Evolutionary conservation across 306 rosid genomes (phyloP).

Genomic region (Glycine tomentella): DNA sequence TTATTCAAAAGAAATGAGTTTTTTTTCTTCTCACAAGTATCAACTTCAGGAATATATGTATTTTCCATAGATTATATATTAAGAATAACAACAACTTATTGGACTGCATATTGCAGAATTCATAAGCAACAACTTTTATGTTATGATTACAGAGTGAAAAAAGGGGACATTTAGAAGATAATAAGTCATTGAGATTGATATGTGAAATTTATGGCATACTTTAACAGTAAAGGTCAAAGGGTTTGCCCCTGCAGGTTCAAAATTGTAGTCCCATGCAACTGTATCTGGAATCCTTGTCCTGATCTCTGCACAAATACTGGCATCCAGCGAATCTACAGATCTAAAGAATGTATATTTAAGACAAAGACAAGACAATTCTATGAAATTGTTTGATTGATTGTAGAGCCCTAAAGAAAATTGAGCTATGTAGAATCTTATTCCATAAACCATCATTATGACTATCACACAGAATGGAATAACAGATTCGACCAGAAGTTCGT

Average conservation of each 20-base stretch:
- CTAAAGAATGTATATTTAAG: too few species aligned
- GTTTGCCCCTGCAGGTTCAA: conserved; percentile 87
- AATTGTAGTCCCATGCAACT: conserved; percentile 87
- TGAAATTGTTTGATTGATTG: too few species aligned
- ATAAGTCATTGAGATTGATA: conserved; percentile 5
- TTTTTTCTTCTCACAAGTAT: background rate
- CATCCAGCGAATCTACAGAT: conserved; percentile 80
- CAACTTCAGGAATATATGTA: background rate
- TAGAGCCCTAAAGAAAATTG: too few species aligned
- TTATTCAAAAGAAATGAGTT: background rate
- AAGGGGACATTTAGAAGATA: background rate
- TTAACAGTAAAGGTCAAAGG: conserved; percentile 89
- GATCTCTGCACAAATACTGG: conserved; percentile 90
- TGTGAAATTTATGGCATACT: conserved; percentile 53
- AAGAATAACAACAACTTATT: background rate
- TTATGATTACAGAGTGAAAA: background rate
- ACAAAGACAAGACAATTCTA: too few species aligned
- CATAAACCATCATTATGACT: too few species aligned
- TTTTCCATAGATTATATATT: background rate
- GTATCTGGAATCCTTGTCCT: conserved; percentile 97
- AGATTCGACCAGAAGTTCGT: too few species aligned
- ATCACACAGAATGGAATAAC: too few species aligned
- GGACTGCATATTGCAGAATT: background rate
- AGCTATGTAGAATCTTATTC: too few species aligned
- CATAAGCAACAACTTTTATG: background rate